phyloP scores from a whole-genome alignment of 495 filamentous ascomycete genomes.

The Baudoinia panamericana region DNA sequence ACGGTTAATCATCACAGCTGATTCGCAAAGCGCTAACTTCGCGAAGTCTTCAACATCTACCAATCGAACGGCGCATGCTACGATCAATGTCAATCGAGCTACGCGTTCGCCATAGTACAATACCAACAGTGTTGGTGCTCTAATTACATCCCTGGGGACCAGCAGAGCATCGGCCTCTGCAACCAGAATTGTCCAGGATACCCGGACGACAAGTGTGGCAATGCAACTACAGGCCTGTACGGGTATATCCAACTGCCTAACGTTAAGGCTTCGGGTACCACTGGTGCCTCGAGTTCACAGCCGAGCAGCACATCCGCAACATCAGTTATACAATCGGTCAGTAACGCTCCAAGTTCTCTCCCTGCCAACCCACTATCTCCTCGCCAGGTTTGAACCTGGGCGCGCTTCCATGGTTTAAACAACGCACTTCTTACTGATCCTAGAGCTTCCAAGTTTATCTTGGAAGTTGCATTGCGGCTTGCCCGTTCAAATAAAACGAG shows the following conservation, averaged over 20 bases:
- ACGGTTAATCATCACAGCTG: neutral
- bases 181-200: conserved; percentile 52
- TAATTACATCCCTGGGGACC: conserved; percentile 46
- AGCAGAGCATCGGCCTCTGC: conserved; percentile 38
- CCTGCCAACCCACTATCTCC: too few relatives aligned
- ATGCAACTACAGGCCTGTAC: conserved; percentile 38
- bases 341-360: neutral
- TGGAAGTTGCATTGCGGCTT: too few relatives aligned
- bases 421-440: too few relatives aligned
- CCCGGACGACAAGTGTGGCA: conserved; percentile 51
- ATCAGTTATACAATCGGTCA: conserved; percentile 4
- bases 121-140: conserved; percentile 62
- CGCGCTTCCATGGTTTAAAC: too few relatives aligned
- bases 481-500: too few relatives aligned
- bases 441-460: too few relatives aligned
- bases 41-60: conserved; percentile 39
- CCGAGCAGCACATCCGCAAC: conserved; percentile 5
- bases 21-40: conserved; percentile 2
- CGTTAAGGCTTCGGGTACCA: conserved; percentile 37
- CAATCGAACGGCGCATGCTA: conserved; percentile 56
- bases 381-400: too few relatives aligned
- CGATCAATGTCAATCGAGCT: conserved; percentile 39
- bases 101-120: conserved; percentile 57
- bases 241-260: conserved; percentile 43
- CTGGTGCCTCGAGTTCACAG: conserved; percentile 8